These are phyloP conservation scores for Verticillium dahliae DNA, from an alignment of 2,329 filamentous ascomycete genomes.

Conservation along the genomic window DNA sequence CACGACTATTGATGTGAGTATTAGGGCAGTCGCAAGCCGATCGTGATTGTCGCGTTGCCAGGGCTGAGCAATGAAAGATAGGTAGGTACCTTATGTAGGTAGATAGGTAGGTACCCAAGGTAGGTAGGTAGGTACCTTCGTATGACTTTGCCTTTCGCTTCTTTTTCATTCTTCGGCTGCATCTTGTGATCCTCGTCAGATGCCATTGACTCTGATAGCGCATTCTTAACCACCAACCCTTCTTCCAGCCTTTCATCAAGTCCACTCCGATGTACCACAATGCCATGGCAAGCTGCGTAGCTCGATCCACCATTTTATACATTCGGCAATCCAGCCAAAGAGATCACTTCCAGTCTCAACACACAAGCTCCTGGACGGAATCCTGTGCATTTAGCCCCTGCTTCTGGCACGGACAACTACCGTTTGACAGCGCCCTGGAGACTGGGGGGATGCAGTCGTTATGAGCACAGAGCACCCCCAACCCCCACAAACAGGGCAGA, in stretches of 20 bases:
- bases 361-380: background rate
- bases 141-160: background rate
- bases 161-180: constrained; percentile 1
- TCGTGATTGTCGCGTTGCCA: no score
- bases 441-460: background rate
- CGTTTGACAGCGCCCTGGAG: background rate
- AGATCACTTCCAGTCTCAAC: constrained; percentile 4
- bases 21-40: no score
- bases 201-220: background rate
- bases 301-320: background rate
- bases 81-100: no score
- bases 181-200: background rate
- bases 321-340: constrained; percentile 3
- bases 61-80: no score
- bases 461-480: background rate
- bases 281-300: background rate
- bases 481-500: background rate
- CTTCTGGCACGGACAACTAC: background rate
- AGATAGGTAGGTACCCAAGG: no score
- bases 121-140: background rate
- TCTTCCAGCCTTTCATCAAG: background rate
- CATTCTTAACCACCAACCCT: background rate
- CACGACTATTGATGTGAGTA: no score
- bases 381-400: background rate
- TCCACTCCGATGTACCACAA: background rate